Percentiles rank a stretch among this genome's conserved stretches.
These are phyloP conservation scores for Skeletonema marinoi DNA, from an alignment of 108 stramenopile species.

Conservation along the genomic window DNA sequence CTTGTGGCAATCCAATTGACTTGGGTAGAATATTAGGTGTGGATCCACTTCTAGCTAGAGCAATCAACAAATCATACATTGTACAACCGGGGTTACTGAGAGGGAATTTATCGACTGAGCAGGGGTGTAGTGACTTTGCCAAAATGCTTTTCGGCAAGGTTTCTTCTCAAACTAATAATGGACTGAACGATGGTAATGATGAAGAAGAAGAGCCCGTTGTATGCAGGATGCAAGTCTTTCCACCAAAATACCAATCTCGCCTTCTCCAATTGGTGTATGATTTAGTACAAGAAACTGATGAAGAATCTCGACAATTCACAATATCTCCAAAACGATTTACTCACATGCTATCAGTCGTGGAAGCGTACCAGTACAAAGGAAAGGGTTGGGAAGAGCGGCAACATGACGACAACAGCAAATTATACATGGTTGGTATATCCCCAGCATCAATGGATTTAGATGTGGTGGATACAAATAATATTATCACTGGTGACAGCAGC, in stretches of 20 bases:
- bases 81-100: constrained; percentile 1
- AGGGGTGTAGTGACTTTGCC: background rate
- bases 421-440: background rate
- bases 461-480: constrained; percentile 2
- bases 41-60: background rate
- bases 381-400: background rate
- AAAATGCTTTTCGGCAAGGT: background rate
- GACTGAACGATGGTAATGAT: too few species aligned
- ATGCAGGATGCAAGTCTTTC: background rate
- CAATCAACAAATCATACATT: constrained; percentile 2
- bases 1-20: background rate
- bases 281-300: background rate
- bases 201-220: too few species aligned
- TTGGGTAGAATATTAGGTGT: background rate
- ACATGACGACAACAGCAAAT: background rate
- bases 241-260: background rate
- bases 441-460: background rate
- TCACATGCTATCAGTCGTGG: background rate
- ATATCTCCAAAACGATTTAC: background rate
- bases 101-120: background rate
- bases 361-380: constrained; percentile 4
- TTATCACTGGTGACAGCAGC: background rate
- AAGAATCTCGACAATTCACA: background rate
- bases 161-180: too few species aligned
- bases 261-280: background rate